phyloP scores from a whole-genome alignment of 73 alveolate species.

The Symbiodinium pilosum region DNA sequence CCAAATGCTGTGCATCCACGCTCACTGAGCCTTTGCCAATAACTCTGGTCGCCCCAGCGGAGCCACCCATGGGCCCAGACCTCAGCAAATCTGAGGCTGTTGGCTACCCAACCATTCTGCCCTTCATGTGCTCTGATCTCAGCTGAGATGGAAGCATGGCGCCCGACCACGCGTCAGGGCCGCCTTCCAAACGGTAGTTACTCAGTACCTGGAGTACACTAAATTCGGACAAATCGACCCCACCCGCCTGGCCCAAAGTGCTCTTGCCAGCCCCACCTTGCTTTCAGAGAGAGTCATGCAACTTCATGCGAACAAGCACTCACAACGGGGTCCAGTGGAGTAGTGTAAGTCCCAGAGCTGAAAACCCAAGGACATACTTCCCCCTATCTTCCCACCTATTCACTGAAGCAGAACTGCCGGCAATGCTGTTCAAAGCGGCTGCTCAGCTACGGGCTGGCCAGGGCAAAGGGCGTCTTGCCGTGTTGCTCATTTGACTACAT shows the following conservation, averaged over 20 bases:
- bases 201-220: no score
- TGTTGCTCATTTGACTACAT: conserved; percentile 15
- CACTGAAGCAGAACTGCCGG: background rate
- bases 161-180: no score
- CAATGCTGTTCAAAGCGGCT: background rate
- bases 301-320: no score
- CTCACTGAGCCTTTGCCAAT: conserved; percentile 59
- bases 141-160: no score
- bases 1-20: no score
- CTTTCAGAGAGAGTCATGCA: background rate
- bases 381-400: no score
- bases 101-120: no score
- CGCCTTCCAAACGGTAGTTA: no score
- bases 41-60: conserved; percentile 84
- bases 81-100: background rate
- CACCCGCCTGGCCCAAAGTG: background rate
- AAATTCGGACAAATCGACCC: background rate
- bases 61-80: conserved; percentile 91
- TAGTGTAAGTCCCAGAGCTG: no score
- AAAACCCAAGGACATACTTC: no score
- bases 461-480: background rate
- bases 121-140: no score
- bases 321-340: no score
- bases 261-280: conserved; percentile 3
- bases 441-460: conserved; percentile 25